Base-by-base conservation (phyloP, 495 filamentous ascomycete genomes). In the Opeltia flavorubescens region DNA sequence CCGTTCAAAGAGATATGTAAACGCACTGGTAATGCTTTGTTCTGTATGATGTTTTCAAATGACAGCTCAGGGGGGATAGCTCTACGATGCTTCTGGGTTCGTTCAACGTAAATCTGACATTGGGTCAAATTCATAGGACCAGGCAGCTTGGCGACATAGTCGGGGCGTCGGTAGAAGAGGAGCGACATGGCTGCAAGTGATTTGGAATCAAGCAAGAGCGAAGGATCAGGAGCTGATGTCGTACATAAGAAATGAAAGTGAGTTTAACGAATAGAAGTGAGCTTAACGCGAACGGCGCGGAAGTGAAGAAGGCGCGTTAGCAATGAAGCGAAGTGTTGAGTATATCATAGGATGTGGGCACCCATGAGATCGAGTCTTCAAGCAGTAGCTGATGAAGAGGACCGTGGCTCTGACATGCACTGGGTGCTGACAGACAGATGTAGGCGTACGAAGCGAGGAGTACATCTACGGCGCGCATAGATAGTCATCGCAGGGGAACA, bases 31-130 rank as follows among this genome's bases (percentile, higher is more conserved):
- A 57, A 47, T 24, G 71, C 53, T 20, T 61, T 59, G 47, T 69
- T 63, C 47, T 63, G 56, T 39, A 70, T 50, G 26, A 74, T 46
- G 27, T 62, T 58, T 30, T 69, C 66, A 43, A 73, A 73, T 9
- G 62, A 62, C 2, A 71, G 51, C 49, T 65, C 62, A 17, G 53
- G 36, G 4, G 68, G 68, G 21, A 71, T 65, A 6, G 55, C 51
- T 12, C 15, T 55, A 26, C 53, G 52, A 36, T 53, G 55, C 42
- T 50, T 48, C 38, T 51, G 51, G 11, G 54, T 59, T 34, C 56
- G 42, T 42, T 63, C 57, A 20, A 63, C 54, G 48, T 61, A 62
- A 18, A 52, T 47, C 23, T 50, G 41, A 50, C 57, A 62, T 35
- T 61, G 51, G 8, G 52, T 35, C 44, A 44, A 4, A 43, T 52